Evolutionary conservation across 1,284 basidiomycete species (phyloP), one percentile per base, ranked within the genome.

Genomic region (Pyrrhoderma lamaoense): DNA sequence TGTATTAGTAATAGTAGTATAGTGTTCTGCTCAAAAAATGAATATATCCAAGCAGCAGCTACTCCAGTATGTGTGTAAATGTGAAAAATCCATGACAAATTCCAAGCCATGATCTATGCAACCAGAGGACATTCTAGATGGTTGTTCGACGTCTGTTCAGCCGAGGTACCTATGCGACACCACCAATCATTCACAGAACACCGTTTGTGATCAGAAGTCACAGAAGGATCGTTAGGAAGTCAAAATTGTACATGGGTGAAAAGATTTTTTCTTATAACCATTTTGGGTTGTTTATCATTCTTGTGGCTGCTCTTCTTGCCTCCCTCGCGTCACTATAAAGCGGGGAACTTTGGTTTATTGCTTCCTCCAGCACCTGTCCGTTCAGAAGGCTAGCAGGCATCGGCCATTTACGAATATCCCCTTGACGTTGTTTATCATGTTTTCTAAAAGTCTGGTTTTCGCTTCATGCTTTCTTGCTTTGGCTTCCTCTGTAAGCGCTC

Each of bases 401-500:
- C 11, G 11, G 27, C 51, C 27, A 42, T 45, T 42, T 53, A 53
- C 35, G 14, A 35, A 35, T 14, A 18, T 27, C 14, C 45, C 14
- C n/a, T 42, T 22, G 16, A 22, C 39, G 39, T 18, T 8, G 42
- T 18, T 47, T 35, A 21, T 18, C 27, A 35, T 47, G 45, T 47
- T 22, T 18, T 22, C 5, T 13, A n/a, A 39, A 22, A 3, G 27
- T 11, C 27, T 31, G 5, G 27, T 31, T 5, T 31, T 5, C 11
- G 27, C 27, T 31, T 31, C 27, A 11, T 5, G 27, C 27, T 43
- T 58, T 21, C 35, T 55, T 25, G 57, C 59, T 8, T 59, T 73
- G 38, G 60, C 69, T 14, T 60, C 69, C 31, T 62, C 71, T 19
- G 73, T 68, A 1, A 66, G 70, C 36, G 82, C 78, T 11, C 82